phyloP scores from a whole-genome alignment of 1,284 basidiomycete genomes.

The Leccinum ambiguum region DNA sequence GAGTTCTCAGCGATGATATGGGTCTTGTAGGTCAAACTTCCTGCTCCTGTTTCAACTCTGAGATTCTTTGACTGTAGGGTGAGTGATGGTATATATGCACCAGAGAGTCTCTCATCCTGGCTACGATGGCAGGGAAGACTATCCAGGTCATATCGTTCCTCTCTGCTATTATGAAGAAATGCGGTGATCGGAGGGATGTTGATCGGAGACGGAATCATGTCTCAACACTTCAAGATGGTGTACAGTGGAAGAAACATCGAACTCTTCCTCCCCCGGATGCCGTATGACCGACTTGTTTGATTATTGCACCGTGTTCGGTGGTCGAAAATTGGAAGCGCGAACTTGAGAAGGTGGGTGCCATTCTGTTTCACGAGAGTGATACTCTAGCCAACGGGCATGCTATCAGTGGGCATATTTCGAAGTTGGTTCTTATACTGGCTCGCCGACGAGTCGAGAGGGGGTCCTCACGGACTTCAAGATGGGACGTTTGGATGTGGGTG shows the following conservation, averaged over 20 bases:
- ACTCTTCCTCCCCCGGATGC: constrained; percentile 63
- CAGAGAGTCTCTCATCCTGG: constrained; percentile 1
- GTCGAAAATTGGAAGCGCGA: constrained; percentile 83
- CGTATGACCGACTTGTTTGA: constrained; percentile 79
- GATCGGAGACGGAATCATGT: constrained; percentile 63
- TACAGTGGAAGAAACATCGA: constrained; percentile 50
- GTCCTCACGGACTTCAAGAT: constrained; percentile 69
- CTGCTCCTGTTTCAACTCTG: not conserved
- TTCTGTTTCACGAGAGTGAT: not conserved
- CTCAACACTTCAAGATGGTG: constrained; percentile 59
- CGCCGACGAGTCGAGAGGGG: constrained; percentile 45
- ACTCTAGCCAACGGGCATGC: not conserved
- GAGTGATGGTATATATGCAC: constrained; percentile 6
- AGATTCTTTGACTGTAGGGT: constrained; percentile 23
- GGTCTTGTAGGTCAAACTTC: constrained; percentile 57
- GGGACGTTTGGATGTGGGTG: constrained; percentile 74
- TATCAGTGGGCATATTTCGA: constrained; percentile 80
- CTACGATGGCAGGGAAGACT: constrained; percentile 59
- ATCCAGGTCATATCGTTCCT: constrained; percentile 89
- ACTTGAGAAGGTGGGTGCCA: constrained; percentile 58
- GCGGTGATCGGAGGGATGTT: constrained; percentile 59
- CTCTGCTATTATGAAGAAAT: constrained; percentile 82
- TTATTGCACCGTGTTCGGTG: constrained; percentile 79
- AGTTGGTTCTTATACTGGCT: constrained; percentile 64
- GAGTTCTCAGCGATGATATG: constrained; percentile 88